Evolutionary conservation across 768 basidiomycete genomes (phyloP).

Genomic region (Russula compacta): DNA sequence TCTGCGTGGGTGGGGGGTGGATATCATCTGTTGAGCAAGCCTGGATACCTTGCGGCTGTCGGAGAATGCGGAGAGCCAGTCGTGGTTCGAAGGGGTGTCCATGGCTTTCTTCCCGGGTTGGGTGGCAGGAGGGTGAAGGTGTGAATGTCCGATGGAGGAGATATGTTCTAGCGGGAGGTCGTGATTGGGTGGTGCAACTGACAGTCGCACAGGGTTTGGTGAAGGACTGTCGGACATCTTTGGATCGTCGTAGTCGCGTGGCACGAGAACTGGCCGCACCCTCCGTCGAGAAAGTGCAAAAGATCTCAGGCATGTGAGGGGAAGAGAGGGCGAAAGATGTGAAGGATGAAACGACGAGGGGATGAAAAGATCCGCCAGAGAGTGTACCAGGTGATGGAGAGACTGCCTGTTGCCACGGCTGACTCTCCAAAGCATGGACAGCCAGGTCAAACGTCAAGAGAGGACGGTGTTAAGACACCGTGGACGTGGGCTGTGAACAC

Average conservation of each 20-base stretch:
- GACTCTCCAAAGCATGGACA: conserved; percentile 69
- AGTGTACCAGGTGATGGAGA: conserved; percentile 31
- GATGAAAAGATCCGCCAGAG: conserved; percentile 22
- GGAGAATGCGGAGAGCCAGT: conserved; percentile 1
- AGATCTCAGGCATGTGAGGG: conserved; percentile 23
- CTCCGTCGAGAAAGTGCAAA: conserved; percentile 4
- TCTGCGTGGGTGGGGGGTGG: conserved; percentile 26
- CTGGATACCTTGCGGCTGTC: conserved; percentile 17
- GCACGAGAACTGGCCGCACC: not conserved
- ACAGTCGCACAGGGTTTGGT: not conserved
- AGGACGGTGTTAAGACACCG: conserved; percentile 30
- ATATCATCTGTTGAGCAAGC: conserved; percentile 6
- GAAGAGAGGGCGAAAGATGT: conserved; percentile 6
- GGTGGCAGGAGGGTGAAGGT: not conserved
- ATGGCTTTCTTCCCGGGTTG: not conserved
- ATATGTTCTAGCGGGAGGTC: not conserved
- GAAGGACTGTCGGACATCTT: not conserved
- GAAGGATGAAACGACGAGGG: conserved; percentile 18
- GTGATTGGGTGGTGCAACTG: not conserved
- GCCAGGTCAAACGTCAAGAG: conserved; percentile 34
- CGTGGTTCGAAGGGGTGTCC: not conserved
- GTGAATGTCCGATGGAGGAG: not conserved
- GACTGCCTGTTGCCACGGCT: conserved; percentile 41
- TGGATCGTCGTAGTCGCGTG: conserved; percentile 1
- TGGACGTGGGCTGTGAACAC: conserved; percentile 23